These are phyloP conservation scores for Talaromyces sp. DNA, from an alignment of 2,329 filamentous ascomycete species.

Conservation along the genomic window DNA sequence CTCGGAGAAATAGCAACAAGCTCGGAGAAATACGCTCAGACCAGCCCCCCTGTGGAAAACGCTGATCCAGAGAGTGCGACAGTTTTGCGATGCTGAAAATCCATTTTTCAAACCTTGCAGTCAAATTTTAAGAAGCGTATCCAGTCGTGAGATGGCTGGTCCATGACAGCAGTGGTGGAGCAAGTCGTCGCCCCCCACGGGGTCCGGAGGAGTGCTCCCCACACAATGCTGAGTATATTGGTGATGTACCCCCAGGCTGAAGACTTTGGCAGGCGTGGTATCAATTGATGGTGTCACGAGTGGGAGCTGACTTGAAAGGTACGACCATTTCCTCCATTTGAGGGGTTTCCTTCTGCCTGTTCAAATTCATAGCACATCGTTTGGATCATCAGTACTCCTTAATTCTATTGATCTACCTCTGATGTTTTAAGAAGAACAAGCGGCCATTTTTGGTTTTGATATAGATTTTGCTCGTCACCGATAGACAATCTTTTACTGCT, in stretches of 20 bases:
- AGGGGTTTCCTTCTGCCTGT: not conserved
- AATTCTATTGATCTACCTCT: not conserved
- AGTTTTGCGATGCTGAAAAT: not conserved
- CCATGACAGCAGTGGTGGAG: not conserved
- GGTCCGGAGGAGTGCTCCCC: not conserved
- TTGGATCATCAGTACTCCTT: not conserved
- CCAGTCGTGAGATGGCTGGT: not conserved
- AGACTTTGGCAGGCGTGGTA: not conserved
- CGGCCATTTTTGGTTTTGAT: not conserved
- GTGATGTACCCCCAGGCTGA: not conserved
- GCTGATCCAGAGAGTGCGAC: not conserved
- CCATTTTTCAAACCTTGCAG: not conserved
- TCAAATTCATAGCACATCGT: not conserved
- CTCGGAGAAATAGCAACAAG: not conserved
- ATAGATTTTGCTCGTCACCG: not conserved
- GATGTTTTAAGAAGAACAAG: not conserved
- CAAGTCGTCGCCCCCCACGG: not conserved
- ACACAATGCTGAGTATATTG: not conserved
- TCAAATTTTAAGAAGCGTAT: not conserved
- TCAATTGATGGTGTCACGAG: not conserved
- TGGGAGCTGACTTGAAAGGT: not conserved
- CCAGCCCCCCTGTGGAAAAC: not conserved
- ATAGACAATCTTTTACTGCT: constrained; percentile 1
- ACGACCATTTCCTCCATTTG: not conserved
- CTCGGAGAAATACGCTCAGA: not conserved